Conservation (phyloP, 2,329 filamentous ascomycete species). For the Leptodontidium sp. region DNA sequence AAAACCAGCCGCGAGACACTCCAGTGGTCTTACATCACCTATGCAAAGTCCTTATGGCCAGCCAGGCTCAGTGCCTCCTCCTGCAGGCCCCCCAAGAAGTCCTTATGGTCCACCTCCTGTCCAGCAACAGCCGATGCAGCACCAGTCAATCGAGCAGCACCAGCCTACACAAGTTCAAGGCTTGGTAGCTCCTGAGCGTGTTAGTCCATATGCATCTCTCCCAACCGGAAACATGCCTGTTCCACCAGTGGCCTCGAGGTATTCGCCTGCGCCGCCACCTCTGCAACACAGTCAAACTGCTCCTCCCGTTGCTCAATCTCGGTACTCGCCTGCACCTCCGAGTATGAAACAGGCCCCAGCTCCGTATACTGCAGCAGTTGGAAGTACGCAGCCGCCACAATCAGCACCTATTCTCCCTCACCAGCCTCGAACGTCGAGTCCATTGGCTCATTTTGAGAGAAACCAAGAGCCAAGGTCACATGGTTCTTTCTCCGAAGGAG, state of each 20-base stretch:
- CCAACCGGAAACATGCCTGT: slow-evolving; percentile 34
- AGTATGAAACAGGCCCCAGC: slow-evolving; percentile 33
- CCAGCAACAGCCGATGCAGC: slow-evolving; percentile 30
- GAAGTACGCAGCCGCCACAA: slow-evolving; percentile 52
- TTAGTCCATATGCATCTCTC: slow-evolving; percentile 46
- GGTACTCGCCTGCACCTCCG: slow-evolving; percentile 52
- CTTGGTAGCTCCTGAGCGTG: slow-evolving; percentile 45
- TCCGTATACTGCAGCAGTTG: slow-evolving; percentile 41
- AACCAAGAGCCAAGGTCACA: slow-evolving; percentile 39
- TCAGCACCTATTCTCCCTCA: slow-evolving; percentile 57
- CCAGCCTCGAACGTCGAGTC: slow-evolving; percentile 71
- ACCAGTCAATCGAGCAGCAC: slow-evolving; percentile 30
- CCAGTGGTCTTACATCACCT: slow-evolving; percentile 38
- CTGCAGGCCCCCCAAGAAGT: slow-evolving; percentile 22
- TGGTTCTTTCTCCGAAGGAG: slow-evolving; percentile 47
- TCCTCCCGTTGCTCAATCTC: slow-evolving; percentile 46
- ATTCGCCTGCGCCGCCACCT: slow-evolving; percentile 65
- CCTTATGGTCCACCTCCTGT: slow-evolving; percentile 28
- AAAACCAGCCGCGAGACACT: slow-evolving; percentile 65
- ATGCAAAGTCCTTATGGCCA: slow-evolving; percentile 35
- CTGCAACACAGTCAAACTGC: slow-evolving; percentile 53
- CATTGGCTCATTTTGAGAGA: slow-evolving; percentile 69
- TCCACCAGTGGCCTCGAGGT: slow-evolving; percentile 56
- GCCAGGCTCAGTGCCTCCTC: slow-evolving; percentile 29
- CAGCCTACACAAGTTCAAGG: slow-evolving; percentile 35